Conservation (phyloP, 192 early-diverging fungal genomes). For the Coemansia sp. region DNA sequence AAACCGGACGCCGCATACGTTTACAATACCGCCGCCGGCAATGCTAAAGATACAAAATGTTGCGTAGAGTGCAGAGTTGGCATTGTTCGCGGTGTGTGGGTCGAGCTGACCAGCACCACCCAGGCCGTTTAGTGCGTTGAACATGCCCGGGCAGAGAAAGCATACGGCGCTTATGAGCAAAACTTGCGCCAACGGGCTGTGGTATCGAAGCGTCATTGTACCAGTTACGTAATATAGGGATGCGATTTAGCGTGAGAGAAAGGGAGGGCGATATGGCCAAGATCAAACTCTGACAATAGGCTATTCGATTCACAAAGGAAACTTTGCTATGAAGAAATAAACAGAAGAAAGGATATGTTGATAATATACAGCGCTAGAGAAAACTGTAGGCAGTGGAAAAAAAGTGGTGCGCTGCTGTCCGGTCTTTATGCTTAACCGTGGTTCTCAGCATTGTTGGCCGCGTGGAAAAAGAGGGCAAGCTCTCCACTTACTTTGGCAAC, state of each 20-base stretch:
- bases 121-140: conserved; percentile 67
- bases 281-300: not conserved
- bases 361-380: not conserved
- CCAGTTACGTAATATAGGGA: conserved; percentile 8
- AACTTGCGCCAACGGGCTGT: conserved; percentile 69
- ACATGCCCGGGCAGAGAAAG: conserved; percentile 82
- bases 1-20: conserved; percentile 73
- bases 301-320: not conserved
- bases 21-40: conserved; percentile 76
- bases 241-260: not conserved
- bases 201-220: conserved; percentile 46
- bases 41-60: conserved; percentile 77
- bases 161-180: conserved; percentile 70
- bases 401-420: not conserved
- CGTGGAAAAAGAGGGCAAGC: not conserved
- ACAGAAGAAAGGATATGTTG: not conserved
- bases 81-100: conserved; percentile 64
- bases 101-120: conserved; percentile 70
- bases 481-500: not conserved
- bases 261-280: not conserved
- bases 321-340: not conserved
- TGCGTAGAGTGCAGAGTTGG: conserved; percentile 74
- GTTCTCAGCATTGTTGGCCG: not conserved
- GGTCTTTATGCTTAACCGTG: not conserved
- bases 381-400: not conserved